Evolutionary conservation across 192 early-diverging fungal species (phyloP).

Genomic region (Physocladia obscura): DNA sequence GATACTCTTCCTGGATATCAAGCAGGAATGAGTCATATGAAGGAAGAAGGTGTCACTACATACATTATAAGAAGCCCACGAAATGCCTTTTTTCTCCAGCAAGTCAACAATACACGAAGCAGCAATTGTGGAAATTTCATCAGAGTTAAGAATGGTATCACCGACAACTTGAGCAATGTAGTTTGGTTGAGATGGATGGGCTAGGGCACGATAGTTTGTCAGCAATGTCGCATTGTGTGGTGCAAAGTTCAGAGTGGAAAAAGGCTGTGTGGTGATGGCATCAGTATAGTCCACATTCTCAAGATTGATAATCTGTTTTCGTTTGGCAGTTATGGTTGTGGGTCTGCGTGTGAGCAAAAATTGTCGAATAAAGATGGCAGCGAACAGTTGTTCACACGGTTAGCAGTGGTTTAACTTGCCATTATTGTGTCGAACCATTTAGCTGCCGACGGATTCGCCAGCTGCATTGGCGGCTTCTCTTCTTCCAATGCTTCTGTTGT

Average conservation of each 20-base stretch:
- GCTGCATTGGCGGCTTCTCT: too few species aligned
- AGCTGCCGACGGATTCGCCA: too few species aligned
- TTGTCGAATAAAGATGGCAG: too few species aligned
- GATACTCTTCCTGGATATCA: conserved; percentile 51
- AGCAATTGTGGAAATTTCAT: conserved; percentile 45
- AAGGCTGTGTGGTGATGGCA: conserved; percentile 28
- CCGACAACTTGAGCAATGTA: conserved; percentile 60
- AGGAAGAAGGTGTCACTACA: not conserved
- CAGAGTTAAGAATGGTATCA: conserved; percentile 30
- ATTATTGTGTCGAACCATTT: too few species aligned
- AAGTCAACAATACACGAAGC: conserved; percentile 47
- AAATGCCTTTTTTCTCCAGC: conserved; percentile 49
- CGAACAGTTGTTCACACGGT: too few species aligned
- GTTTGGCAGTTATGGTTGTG: too few species aligned
- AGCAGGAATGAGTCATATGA: not conserved
- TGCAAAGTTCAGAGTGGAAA: conserved; percentile 17
- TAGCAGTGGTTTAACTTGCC: too few species aligned
- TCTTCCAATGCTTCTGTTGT: too few species aligned
- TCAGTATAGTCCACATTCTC: conserved; percentile 42
- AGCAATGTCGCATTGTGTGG: conserved; percentile 47
- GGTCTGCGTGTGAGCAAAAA: too few species aligned
- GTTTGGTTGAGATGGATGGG: conserved; percentile 71
- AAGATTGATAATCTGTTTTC: conserved; percentile 27
- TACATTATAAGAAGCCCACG: conserved; percentile 60
- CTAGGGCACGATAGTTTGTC: conserved; percentile 55